Evolutionary conservation across 1,284 basidiomycete genomes (phyloP).

Genomic region (Tilletia walkeri): DNA sequence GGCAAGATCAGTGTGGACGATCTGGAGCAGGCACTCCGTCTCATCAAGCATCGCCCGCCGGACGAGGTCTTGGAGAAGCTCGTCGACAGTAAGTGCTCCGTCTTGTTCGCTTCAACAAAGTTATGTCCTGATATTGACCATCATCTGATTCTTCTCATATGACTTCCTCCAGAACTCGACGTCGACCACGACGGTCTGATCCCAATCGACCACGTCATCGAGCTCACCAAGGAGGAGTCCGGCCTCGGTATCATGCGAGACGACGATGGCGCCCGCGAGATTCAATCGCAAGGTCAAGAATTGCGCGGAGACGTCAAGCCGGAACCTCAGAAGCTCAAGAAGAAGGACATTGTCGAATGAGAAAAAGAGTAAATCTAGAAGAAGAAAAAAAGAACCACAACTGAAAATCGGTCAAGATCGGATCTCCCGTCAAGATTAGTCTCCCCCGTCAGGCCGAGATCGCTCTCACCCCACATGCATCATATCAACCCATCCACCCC

Average conservation of each 20-base stretch:
- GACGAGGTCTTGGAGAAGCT: conserved; percentile 85
- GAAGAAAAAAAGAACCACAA: too few relatives aligned
- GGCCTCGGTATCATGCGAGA: conserved; percentile 53
- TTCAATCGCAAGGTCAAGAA: conserved; percentile 39
- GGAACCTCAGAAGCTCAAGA: conserved; percentile 36
- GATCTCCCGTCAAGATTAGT: too few relatives aligned
- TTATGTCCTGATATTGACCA: neutral
- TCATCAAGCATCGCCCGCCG: conserved; percentile 87
- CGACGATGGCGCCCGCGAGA: conserved; percentile 41
- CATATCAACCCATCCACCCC: too few relatives aligned
- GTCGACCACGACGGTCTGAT: conserved; percentile 94
- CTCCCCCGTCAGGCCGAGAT: too few relatives aligned
- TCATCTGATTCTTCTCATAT: neutral
- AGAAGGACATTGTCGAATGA: conserved; percentile 44
- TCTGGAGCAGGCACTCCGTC: conserved; percentile 81
- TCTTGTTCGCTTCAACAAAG: neutral
- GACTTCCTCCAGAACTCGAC: conserved; percentile 67
- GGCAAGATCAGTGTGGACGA: conserved; percentile 89
- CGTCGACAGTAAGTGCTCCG: conserved; percentile 64
- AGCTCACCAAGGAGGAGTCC: conserved; percentile 54
- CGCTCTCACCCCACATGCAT: too few relatives aligned
- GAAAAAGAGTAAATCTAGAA: too few relatives aligned
- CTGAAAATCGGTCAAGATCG: too few relatives aligned
- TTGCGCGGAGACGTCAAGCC: conserved; percentile 14
- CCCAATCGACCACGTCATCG: conserved; percentile 56